Base-by-base conservation (phyloP, 139 green algal genomes). In the Auxenochlorella protothecoides region DNA sequence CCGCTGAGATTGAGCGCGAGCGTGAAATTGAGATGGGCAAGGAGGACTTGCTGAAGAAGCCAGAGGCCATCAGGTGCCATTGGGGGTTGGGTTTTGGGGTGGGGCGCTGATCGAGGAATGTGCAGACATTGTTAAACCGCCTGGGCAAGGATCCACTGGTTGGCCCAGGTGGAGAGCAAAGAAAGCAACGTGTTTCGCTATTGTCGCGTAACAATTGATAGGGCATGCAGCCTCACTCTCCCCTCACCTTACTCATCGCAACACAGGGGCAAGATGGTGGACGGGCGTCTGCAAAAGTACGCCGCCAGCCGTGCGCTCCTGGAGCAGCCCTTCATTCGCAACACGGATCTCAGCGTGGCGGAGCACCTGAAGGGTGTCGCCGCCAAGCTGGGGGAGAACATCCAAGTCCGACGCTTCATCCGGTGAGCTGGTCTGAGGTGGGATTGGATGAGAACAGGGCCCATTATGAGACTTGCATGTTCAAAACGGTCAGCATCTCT, bases 21-120 rank as follows among this genome's bases (percentile, higher is more conserved):
- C 75, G 65, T 15, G 82, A 86, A 61, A 88, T 97, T 68, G 89
- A 99, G 86, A 93, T 98, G 90, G 79, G 79, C 69, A 97, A 96
- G 86, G 93, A 98, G 77, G 94, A 99, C 80, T 75, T 99, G 54
- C 78, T 82, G 72, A 81, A 44, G 78, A 99, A 98, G 89, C 93
- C 94, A 10, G 94, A 99, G 84, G 81, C 83, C n/a, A 93, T 98
- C 66, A 79, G 91, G 73, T 90, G 60, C 4, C 59, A 59, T 13
- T 66, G 56, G 68, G 5, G 14, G 62, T 16, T 51, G 62, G 2
- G 6, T 12, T 4, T 52, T 68, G 65, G 3, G 4, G 51, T 55
- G 15, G 14, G 4, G 7, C n/a, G 6, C 2, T 14, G 63, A 7
- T 67, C 3, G 5, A 77, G 78, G 27, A 44, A 44, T 44, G 27